These are phyloP conservation scores for Sugiyamaella smithiae DNA, from an alignment of 805 yeast genomes.

Conservation along the genomic window DNA sequence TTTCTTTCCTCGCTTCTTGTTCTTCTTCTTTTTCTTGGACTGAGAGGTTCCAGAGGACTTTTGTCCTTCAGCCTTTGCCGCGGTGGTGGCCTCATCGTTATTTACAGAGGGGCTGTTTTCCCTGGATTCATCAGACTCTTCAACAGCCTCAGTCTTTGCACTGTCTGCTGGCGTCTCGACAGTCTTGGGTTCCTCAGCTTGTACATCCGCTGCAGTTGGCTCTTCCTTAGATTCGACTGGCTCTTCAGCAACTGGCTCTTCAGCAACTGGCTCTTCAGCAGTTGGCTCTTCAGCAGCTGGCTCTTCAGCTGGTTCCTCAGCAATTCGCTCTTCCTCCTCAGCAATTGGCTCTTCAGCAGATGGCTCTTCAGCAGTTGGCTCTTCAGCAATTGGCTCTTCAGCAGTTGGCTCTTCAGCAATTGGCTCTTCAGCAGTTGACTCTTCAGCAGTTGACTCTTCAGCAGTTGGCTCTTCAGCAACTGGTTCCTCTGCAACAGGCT, in stretches of 20 bases:
- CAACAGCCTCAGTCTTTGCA: conserved; percentile 8
- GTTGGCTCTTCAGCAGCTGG: conserved; percentile 10
- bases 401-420: conserved; percentile 10
- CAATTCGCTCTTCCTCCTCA: not conserved
- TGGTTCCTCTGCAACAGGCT: conserved; percentile 9
- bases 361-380: conserved; percentile 8
- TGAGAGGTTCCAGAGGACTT: conserved; percentile 9
- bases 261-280: conserved; percentile 9
- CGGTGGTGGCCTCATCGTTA: conserved; percentile 1
- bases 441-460: conserved; percentile 6
- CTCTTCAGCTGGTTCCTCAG: conserved; percentile 8
- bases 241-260: conserved; percentile 11
- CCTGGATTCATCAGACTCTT: conserved; percentile 10
- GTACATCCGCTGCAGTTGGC: conserved; percentile 5
- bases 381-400: conserved; percentile 7
- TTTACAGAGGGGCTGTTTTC: not conserved
- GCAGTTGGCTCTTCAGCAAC: conserved; percentile 9
- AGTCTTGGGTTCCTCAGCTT: conserved; percentile 1
- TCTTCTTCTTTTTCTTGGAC: conserved; percentile 22
- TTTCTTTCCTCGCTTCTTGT: conserved; percentile 22
- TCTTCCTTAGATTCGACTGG: conserved; percentile 2
- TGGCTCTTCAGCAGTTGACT: not conserved
- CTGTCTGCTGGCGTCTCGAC: too few relatives aligned
- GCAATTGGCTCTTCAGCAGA: conserved; percentile 6
- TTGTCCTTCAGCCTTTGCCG: conserved; percentile 6